Conservation (phyloP, 2,329 filamentous ascomycete genomes). For the Neofusicoccum ribis region DNA sequence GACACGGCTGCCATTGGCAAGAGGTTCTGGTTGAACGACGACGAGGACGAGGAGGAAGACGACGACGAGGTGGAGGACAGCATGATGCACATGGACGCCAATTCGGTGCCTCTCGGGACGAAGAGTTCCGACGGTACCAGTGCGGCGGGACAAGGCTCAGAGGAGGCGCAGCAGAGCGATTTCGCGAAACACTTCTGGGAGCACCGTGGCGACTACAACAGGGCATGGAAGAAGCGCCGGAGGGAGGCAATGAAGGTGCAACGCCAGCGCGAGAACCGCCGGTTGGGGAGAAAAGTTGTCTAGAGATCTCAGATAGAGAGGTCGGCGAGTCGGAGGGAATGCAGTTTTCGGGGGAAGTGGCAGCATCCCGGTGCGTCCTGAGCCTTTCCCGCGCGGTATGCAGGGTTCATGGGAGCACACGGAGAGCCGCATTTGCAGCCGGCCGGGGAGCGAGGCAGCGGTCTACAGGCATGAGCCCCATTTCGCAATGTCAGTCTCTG, state of each 20-base stretch:
- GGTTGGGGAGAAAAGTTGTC: conserved; percentile 41
- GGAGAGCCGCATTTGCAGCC: conserved; percentile 9
- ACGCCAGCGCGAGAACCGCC: conserved; percentile 60
- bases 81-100: conserved; percentile 23
- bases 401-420: conserved; percentile 13
- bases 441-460: background rate
- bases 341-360: conserved; percentile 1
- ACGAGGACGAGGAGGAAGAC: conserved; percentile 44
- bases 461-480: conserved; percentile 15
- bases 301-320: conserved; percentile 18
- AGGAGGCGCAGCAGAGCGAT: conserved; percentile 51
- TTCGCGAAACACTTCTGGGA: conserved; percentile 64
- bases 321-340: background rate
- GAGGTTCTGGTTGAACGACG: conserved; percentile 53
- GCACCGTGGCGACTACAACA: conserved; percentile 49
- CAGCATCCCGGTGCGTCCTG: background rate
- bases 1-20: conserved; percentile 80
- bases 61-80: conserved; percentile 32
- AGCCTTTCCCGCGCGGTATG: background rate
- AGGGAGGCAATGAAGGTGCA: conserved; percentile 62
- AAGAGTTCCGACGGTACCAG: conserved; percentile 29
- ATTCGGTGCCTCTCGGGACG: conserved; percentile 2
- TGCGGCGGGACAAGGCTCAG: conserved; percentile 25
- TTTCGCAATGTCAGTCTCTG: conserved; percentile 8
- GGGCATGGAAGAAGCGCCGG: conserved; percentile 56